These are phyloP conservation scores for Fusarium sororula DNA, from an alignment of 2,329 filamentous ascomycete species.

Conservation along the genomic window DNA sequence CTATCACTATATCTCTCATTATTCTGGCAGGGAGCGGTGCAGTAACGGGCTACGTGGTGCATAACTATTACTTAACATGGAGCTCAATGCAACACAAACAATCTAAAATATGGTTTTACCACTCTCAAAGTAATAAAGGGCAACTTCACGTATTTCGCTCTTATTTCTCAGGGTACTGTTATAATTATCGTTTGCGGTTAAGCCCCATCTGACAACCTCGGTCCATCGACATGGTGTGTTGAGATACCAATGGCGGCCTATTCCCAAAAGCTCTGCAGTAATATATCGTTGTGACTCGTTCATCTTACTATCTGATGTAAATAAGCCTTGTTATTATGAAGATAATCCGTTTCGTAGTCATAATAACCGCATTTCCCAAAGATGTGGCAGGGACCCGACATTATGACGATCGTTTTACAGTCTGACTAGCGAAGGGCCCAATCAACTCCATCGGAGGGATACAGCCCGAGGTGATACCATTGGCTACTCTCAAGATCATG, in stretches of 20 bases:
- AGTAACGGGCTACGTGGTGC: too few relatives aligned
- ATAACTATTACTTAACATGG: too few relatives aligned
- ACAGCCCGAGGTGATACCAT: rapidly evolving
- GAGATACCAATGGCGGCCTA: background rate
- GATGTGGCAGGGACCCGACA: too few relatives aligned
- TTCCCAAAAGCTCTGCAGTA: background rate
- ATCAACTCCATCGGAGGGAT: background rate
- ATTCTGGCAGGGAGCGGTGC: too few relatives aligned
- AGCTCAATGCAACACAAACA: too few relatives aligned
- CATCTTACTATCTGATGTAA: background rate
- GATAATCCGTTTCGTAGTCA: too few relatives aligned
- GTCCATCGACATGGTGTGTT: background rate
- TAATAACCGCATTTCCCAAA: too few relatives aligned
- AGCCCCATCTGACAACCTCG: background rate
- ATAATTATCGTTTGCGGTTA: rapidly evolving
- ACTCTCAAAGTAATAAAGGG: background rate
- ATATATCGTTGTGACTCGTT: too few relatives aligned
- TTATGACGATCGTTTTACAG: background rate
- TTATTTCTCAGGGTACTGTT: background rate
- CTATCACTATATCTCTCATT: too few relatives aligned
- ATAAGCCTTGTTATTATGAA: too few relatives aligned
- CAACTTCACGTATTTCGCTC: too few relatives aligned
- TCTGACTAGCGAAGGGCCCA: background rate
- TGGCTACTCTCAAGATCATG: background rate
- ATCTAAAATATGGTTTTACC: background rate